phyloP scores from a whole-genome alignment of 176 grass and related monocot genomes.

The Hyparrhenia diplandra region DNA sequence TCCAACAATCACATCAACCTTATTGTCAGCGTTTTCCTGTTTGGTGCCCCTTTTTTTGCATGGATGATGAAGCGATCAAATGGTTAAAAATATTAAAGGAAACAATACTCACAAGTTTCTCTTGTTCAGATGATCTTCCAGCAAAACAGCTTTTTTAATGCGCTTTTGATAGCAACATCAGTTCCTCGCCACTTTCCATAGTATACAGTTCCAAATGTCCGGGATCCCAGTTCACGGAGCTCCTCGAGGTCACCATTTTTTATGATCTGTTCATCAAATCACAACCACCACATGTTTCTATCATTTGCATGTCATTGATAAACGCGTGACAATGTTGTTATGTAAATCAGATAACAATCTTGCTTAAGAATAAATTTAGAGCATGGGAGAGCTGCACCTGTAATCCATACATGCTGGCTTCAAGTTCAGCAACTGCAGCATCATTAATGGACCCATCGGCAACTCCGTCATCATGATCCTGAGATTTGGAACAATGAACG shows the following conservation, averaged over 20 bases:
- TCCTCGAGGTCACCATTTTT: constrained; percentile 98
- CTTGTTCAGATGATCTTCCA: constrained; percentile 82
- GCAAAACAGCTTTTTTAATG: constrained; percentile 97
- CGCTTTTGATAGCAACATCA: constrained; percentile 97
- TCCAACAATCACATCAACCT: not conserved
- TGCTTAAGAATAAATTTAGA: not conserved
- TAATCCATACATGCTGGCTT: constrained; percentile 87
- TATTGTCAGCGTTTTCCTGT: not conserved
- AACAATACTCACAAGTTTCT: constrained; percentile 61
- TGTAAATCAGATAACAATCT: constrained; percentile 10
- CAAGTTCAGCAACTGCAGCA: constrained; percentile 76
- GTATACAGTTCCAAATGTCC: constrained; percentile 95
- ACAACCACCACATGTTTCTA: not conserved
- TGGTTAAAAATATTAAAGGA: constrained; percentile 9
- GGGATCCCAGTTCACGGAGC: constrained; percentile 85
- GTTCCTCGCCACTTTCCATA: constrained; percentile 98
- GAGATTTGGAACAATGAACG: constrained; percentile 27
- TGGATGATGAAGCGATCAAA: not conserved
- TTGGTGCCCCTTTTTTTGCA: not conserved
- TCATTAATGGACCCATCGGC: constrained; percentile 53
- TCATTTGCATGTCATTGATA: constrained; percentile 9
- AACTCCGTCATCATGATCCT: constrained; percentile 56
- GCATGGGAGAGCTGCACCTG: constrained; percentile 51
- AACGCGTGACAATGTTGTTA: not conserved
- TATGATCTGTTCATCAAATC: constrained; percentile 64